phyloP scores from a whole-genome alignment of 2,329 filamentous ascomycete genomes.

The Didymella segeticola region DNA sequence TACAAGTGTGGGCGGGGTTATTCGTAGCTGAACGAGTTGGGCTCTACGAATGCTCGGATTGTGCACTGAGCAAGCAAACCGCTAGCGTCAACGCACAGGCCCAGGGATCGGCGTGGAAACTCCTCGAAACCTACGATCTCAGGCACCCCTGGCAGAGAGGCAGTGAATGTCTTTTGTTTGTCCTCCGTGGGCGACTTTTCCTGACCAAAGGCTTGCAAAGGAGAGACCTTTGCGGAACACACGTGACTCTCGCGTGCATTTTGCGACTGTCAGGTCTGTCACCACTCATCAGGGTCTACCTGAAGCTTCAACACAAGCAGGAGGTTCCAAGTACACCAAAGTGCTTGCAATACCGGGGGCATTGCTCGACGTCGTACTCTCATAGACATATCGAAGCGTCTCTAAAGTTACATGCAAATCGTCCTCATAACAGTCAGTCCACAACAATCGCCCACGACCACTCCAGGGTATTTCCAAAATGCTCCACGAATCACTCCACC shows the following conservation, averaged over 20 bases:
- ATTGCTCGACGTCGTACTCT: neutral
- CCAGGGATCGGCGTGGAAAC: conserved; percentile 10
- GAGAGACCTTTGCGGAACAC: too few species aligned
- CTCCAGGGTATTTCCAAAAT: neutral
- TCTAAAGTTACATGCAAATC: neutral
- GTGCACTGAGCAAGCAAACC: neutral
- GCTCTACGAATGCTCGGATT: conserved; percentile 11
- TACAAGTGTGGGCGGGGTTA: conserved; percentile 11
- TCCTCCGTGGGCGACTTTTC: neutral
- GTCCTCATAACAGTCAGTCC: neutral
- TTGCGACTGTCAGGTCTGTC: neutral
- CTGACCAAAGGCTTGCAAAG: too few species aligned
- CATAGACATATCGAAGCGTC: neutral
- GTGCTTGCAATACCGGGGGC: neutral
- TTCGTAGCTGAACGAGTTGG: conserved; percentile 18
- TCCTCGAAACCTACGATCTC: conserved; percentile 5
- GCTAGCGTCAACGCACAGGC: conserved; percentile 9
- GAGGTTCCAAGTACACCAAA: too few species aligned
- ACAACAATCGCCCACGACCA: neutral
- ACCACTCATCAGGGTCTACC: neutral
- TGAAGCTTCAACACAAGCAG: too few species aligned
- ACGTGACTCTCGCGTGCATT: too few species aligned
- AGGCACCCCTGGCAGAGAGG: neutral
- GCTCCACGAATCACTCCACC: neutral
- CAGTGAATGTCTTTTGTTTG: neutral